These are phyloP conservation scores for Mycena galericulata DNA, from an alignment of 768 basidiomycete species.

Conservation along the genomic window DNA sequence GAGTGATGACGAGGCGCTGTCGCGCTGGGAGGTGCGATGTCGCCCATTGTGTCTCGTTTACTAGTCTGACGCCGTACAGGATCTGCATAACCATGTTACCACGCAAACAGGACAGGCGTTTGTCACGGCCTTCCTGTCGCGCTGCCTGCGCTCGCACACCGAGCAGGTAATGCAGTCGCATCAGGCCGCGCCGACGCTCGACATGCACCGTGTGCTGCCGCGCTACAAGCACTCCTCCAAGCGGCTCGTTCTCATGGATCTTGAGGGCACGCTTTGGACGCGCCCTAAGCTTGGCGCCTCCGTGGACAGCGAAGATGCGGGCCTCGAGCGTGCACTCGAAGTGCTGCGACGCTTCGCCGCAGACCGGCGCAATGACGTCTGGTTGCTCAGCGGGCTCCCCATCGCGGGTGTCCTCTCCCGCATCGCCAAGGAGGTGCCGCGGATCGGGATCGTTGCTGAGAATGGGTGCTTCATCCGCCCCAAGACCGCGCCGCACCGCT, in stretches of 20 bases:
- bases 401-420: slow-evolving; percentile 72
- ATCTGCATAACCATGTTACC: slow-evolving; percentile 86
- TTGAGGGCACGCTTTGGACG: slow-evolving; percentile 85
- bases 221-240: slow-evolving; percentile 74
- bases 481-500: slow-evolving; percentile 40
- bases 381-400: slow-evolving; percentile 83
- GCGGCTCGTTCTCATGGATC: slow-evolving; percentile 78
- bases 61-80: slow-evolving; percentile 47
- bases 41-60: no score
- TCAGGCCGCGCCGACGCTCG: slow-evolving; percentile 50
- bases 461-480: slow-evolving; percentile 90
- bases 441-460: slow-evolving; percentile 86
- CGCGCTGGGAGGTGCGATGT: slow-evolving; percentile 77
- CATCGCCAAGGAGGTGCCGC: slow-evolving; percentile 60
- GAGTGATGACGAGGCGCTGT: slow-evolving; percentile 75
- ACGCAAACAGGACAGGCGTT: slow-evolving; percentile 91
- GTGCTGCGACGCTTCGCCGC: slow-evolving; percentile 69
- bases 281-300: slow-evolving; percentile 64
- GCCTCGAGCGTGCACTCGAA: slow-evolving; percentile 55
- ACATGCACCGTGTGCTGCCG: slow-evolving; percentile 66
- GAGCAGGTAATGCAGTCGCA: slow-evolving; percentile 63
- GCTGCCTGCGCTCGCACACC: slow-evolving; percentile 77
- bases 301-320: slow-evolving; percentile 41
- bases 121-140: slow-evolving; percentile 81
- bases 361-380: slow-evolving; percentile 80